A percentile compares a stretch with the other conserved stretches of the same genome.
These are phyloP conservation scores for Ascobolus immersus DNA, from an alignment of 495 filamentous ascomycete species.

Conservation along the genomic window DNA sequence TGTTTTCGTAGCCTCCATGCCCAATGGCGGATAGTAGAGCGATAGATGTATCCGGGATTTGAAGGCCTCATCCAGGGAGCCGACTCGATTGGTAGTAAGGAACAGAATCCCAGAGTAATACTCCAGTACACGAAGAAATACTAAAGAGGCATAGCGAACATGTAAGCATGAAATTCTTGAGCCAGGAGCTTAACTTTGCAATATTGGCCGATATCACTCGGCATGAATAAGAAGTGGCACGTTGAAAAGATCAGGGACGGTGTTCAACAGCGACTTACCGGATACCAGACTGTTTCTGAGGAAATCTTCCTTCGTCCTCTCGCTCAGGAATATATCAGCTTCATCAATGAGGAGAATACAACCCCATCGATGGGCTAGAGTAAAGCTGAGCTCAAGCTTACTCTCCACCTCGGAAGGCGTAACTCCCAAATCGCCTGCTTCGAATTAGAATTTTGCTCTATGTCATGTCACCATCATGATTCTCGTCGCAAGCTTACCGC, in stretches of 20 bases:
- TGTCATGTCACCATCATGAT: too few species aligned
- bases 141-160: too few species aligned
- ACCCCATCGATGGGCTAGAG: conserved; percentile 22
- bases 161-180: too few species aligned
- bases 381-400: conserved; percentile 20
- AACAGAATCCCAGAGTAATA: conserved; percentile 35
- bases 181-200: too few species aligned
- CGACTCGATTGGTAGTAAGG: conserved; percentile 32
- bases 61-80: conserved; percentile 25
- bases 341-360: conserved; percentile 31
- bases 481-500: too few species aligned
- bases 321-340: conserved; percentile 31
- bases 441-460: too few species aligned
- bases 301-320: conserved; percentile 15
- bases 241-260: conserved; percentile 7
- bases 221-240: too few species aligned
- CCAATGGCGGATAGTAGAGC: conserved; percentile 22
- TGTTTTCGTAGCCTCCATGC: too few species aligned
- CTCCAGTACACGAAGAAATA: conserved; percentile 32
- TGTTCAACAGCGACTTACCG: conserved; percentile 16
- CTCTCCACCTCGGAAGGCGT: conserved; percentile 19
- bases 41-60: conserved; percentile 24
- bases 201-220: too few species aligned
- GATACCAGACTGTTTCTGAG: conserved; percentile 26
- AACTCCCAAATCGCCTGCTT: conserved; percentile 20